Evolutionary conservation across 148 eudicot species (phyloP).

Genomic region (Amaranthus palmeri): DNA sequence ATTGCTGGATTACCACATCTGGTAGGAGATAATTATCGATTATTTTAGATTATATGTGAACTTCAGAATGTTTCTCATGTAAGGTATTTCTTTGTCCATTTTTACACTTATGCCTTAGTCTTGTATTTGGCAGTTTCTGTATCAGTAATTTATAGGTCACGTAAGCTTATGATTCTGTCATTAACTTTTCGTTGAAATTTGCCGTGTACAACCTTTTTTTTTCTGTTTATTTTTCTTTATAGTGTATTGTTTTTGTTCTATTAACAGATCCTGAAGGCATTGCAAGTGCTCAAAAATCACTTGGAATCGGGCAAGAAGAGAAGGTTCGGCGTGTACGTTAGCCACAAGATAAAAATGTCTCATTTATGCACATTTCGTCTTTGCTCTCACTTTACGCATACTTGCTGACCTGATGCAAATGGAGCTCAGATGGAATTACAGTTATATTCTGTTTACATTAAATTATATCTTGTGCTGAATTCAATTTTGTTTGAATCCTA

Average conservation of each 20-base stretch:
- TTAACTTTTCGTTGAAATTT: too few relatives aligned
- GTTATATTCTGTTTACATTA: background rate
- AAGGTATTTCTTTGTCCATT: too few relatives aligned
- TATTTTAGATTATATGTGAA: too few relatives aligned
- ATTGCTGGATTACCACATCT: too few relatives aligned
- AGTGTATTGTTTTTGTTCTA: slow-evolving; percentile 1
- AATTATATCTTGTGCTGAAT: background rate
- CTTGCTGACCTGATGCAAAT: background rate
- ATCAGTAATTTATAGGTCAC: too few relatives aligned
- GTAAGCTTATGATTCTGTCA: too few relatives aligned
- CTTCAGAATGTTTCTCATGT: too few relatives aligned
- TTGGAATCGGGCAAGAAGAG: slow-evolving; percentile 90
- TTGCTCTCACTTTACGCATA: background rate
- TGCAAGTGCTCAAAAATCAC: slow-evolving; percentile 82
- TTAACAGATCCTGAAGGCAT: slow-evolving; percentile 89
- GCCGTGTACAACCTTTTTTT: too few relatives aligned
- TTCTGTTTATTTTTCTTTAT: background rate
- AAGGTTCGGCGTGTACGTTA: slow-evolving; percentile 64
- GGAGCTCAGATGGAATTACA: background rate
- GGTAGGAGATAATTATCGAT: too few relatives aligned
- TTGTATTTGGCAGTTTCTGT: too few relatives aligned
- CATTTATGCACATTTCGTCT: background rate
- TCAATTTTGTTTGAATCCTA: slow-evolving; percentile 1
- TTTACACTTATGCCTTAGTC: too few relatives aligned
- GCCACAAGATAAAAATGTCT: slow-evolving; percentile 7